Evolutionary conservation across 345 rosid species (phyloP), one percentile per base, ranked within the genome.

Genomic region (Arabis hirsuta): DNA sequence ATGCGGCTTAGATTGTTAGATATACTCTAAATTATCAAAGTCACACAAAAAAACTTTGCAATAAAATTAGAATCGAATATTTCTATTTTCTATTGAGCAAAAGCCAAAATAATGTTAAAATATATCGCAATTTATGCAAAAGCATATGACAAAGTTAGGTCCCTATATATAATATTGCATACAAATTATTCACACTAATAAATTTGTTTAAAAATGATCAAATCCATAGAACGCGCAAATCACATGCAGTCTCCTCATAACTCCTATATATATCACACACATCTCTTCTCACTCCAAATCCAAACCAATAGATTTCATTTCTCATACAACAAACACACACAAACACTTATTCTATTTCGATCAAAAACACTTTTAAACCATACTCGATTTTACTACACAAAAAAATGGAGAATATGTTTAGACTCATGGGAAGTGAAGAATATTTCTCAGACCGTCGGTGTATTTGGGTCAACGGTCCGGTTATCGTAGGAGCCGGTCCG

Each of bases 401-500:
- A 3, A 68, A 43, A 16, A 88, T 86, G 94, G 87, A 81, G 42
- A 81, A 65, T 53, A 71, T 62, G 55, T 78, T 83, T 57, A 78
- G 79, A 5, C 76, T 67, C 9, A 77, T 31, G 58, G 86, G 65
- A 69, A 82, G 74, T 12, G 85, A 85, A 22, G 83, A 82, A 12
- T 78, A 78, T 82, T 51, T 67, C 16, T 76, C 83, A 22, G 73
- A 82, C 29, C 82, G 81, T 10, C 76, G 90, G 14, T 82, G 71
- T 64, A 12, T 81, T 26, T 69, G 81, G 82, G 80, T 75, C 1
- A 71, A 59, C 2, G 84, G 82, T 42, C 83, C 86, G 43, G 52
- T 86, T 32, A 80, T 84, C 6, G 73, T 84, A 2, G 87, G 90
- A 14, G 87, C 83, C 2, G 90, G 90, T 9, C 87, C 87, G 0